phyloP scores from a whole-genome alignment of 2,329 filamentous ascomycete genomes.

The Xylaria arbuscula region DNA sequence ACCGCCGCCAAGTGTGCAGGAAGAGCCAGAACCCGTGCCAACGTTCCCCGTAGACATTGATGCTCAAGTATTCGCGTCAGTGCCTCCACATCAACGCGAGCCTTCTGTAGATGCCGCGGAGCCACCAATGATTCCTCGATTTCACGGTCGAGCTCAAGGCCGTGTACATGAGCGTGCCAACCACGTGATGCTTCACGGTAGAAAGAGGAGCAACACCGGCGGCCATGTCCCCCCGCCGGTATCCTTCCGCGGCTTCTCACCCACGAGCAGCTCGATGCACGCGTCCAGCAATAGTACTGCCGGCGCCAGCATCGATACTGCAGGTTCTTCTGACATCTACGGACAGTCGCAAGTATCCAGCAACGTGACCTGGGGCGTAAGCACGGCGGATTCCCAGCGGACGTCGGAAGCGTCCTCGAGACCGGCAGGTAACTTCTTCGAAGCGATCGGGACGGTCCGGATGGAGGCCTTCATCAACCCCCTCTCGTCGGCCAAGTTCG shows the following conservation, averaged over 20 bases:
- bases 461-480: conserved; percentile 96
- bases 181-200: conserved; percentile 69
- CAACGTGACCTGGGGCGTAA: conserved; percentile 58
- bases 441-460: conserved; percentile 87
- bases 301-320: conserved; percentile 67
- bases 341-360: conserved; percentile 62
- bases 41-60: conserved; percentile 47
- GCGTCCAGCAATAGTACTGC: conserved; percentile 67
- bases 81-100: conserved; percentile 59
- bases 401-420: conserved; percentile 67
- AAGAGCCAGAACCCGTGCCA: conserved; percentile 36
- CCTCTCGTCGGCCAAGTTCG: conserved; percentile 61
- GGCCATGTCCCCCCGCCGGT: conserved; percentile 76
- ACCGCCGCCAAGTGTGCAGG: conserved; percentile 19
- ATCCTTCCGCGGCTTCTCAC: conserved; percentile 83
- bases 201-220: conserved; percentile 91
- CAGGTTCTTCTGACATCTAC: conserved; percentile 70
- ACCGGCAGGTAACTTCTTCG: conserved; percentile 75
- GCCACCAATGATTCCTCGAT: conserved; percentile 77
- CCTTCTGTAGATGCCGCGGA: conserved; percentile 71
- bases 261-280: conserved; percentile 59
- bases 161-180: conserved; percentile 57
- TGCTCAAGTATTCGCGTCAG: conserved; percentile 47
- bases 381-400: conserved; percentile 59
- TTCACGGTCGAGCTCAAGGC: conserved; percentile 66